Evolutionary conservation across 108 stramenopile species (phyloP), one percentile per base, ranked within the genome.

Genomic region (Chaetoceros tenuissimus): DNA sequence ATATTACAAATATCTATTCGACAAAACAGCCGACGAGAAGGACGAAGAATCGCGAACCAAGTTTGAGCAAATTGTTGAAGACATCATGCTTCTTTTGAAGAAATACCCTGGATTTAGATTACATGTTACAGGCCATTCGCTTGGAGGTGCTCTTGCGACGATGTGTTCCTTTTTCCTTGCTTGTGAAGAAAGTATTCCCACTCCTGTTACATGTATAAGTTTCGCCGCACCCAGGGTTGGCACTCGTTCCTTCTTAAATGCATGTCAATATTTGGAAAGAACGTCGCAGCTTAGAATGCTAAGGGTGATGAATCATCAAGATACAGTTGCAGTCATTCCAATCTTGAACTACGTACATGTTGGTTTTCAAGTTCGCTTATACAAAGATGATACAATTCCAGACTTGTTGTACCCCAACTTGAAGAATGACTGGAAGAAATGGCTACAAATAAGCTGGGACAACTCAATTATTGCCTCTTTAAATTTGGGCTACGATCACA

Each of bases 81-180:
- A 69, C 22, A 43, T 80, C 20, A 48, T 70, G 48, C 28, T 55
- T 20, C 56, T 72, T 31, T 46, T 79, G 13, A 23, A 69, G 19
- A 55, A 72, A 31, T 61, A 76, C 45, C 73, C 66, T 19, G 59
- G 58, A 5, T 82, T 67, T 64, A 73, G 71, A 51, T 48, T 82
- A 8, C 80, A 81, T 56, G 70, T 83, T 3, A 82, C 83, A n/a
- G 89, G 89, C 0, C 84, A 86, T 44, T 67, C 67, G 28, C 53
- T 82, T 8, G 89, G 82, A 5, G 89, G 76, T 0, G 89, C 82
- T 1, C 50, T 90, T 10, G 71, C 80, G 0, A 79, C 81, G 0
- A 28, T 90, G 13, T 80, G 83, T 63, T 74, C 78, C 55, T 75
- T 80, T 27, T 73, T 69, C 50, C 62, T 78, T 18, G 69, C 74